phyloP scores from a whole-genome alignment of 371 early-diverging fungal genomes.

The Lichtheimia ramosa region DNA sequence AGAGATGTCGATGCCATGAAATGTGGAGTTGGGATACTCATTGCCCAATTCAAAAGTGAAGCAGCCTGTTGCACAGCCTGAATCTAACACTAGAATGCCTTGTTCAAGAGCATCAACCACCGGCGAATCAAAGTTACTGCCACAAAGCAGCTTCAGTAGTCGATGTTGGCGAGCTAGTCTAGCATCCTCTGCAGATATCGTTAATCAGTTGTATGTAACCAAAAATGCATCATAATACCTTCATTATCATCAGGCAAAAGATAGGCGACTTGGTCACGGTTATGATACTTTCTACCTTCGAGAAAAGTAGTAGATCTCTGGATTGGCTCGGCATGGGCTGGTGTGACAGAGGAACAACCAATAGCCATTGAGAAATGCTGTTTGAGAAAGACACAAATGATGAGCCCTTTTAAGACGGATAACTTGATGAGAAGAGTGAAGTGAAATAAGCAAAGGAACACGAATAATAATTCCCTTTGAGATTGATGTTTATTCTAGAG shows the following conservation, averaged over 20 bases:
- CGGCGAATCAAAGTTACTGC: constrained; percentile 9
- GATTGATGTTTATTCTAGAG: too few relatives aligned
- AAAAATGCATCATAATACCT: constrained; percentile 17
- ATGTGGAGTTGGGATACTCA: constrained; percentile 9
- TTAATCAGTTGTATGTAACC: background rate
- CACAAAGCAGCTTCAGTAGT: background rate
- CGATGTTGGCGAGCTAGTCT: background rate
- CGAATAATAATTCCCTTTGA: too few relatives aligned
- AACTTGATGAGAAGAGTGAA: too few relatives aligned
- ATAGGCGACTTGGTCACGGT: constrained; percentile 41
- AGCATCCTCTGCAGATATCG: background rate
- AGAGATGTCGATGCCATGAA: constrained; percentile 12
- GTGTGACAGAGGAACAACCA: too few relatives aligned
- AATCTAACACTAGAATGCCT: constrained; percentile 9
- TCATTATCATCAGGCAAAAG: constrained; percentile 53
- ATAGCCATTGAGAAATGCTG: too few relatives aligned
- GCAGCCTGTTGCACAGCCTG: constrained; percentile 11
- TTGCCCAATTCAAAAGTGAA: constrained; percentile 15
- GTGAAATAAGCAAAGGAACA: too few relatives aligned
- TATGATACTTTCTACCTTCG: too few relatives aligned
- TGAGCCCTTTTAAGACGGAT: too few relatives aligned
- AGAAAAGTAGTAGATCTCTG: too few relatives aligned
- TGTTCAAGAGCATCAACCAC: constrained; percentile 9
- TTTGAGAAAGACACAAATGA: too few relatives aligned
- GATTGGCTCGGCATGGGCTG: too few relatives aligned